Base-by-base conservation (phyloP, 805 yeast genomes). In the Metschnikowia orientalis region DNA sequence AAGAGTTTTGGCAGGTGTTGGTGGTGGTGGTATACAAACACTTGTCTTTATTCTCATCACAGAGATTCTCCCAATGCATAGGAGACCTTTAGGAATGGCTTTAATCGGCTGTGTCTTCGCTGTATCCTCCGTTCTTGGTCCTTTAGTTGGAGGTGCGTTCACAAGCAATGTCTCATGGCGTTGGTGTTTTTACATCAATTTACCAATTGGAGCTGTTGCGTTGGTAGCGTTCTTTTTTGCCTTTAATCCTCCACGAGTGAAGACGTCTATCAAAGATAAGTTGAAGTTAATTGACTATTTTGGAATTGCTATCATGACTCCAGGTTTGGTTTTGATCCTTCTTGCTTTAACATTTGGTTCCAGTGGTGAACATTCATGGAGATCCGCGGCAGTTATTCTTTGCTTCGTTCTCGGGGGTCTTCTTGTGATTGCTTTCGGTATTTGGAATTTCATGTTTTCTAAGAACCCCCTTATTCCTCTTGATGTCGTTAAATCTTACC, bases 1-100 rank as follows among this genome's bases (percentile, higher is more conserved):
- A 5, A 45, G 68, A 45, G 66, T 56, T 3, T 41, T 61, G 24
- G 62, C 57, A 3, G 67, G 67, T 30, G 41, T 60, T 16, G 68
- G 68, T 9, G 67, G 57, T 10, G 62, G 62, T 13, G 63, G 65
- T 14, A 51, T 61, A 19, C 63, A 55, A 38, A 37, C 54, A 1
- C 33, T 58, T 34, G 44, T 47, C 0, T 56, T 53, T 31, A 51
- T 60, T 28, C 49, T 62, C 23, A 41, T 57, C 15, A 41, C 59
- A 12, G 68, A 62, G 38, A 44, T 58, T 8, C 50, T 59, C 5
- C 55, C 57, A 1, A 59, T 61, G 15, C 42, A 57, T 29, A 53
- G 31, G 33, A 37, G 57, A 30, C 54, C 55, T 10, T 25, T 52
- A 35, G 48, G 47, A 1, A 50, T 51, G 41, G 54, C 51, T 6